Evolutionary conservation across 139 green algal genomes (phyloP).

Genomic region (Gonium pectorale): DNA sequence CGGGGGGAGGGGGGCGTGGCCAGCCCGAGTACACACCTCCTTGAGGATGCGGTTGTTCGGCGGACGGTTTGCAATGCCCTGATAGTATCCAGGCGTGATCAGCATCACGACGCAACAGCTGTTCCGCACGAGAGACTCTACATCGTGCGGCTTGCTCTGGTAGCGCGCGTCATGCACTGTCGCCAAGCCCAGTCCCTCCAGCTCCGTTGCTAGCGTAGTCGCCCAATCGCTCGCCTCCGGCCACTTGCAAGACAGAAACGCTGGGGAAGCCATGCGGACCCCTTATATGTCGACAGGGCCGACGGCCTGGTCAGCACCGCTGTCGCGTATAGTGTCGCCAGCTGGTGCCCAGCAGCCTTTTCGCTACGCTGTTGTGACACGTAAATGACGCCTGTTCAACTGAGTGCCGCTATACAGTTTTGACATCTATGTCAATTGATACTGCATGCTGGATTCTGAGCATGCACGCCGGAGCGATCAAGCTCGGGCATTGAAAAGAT

Average conservation of each 20-base stretch:
- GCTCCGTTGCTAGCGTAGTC: conserved; percentile 6
- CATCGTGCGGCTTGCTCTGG: neutral
- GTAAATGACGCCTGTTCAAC: too few species aligned
- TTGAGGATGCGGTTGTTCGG: conserved; percentile 19
- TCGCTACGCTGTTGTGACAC: too few species aligned
- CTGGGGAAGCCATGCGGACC: too few species aligned
- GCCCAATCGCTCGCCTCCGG: conserved; percentile 27
- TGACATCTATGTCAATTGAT: too few species aligned
- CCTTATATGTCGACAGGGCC: too few species aligned
- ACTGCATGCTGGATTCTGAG: too few species aligned
- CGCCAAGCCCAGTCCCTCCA: neutral
- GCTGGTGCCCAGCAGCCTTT: too few species aligned
- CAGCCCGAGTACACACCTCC: neutral
- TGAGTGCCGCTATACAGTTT: too few species aligned
- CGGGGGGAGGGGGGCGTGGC: neutral
- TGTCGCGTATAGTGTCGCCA: too few species aligned
- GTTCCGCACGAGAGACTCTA: neutral
- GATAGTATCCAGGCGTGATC: conserved; percentile 26
- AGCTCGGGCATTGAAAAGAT: too few species aligned
- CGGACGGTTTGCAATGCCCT: conserved; percentile 5
- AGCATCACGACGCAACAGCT: conserved; percentile 21
- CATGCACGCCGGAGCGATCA: too few species aligned
- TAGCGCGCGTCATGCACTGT: conserved; percentile 6
- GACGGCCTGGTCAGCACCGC: too few species aligned
- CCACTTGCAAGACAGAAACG: conserved; percentile 36